phyloP scores from a whole-genome alignment of 305 asterid species.

The Fraxinus ornus region DNA sequence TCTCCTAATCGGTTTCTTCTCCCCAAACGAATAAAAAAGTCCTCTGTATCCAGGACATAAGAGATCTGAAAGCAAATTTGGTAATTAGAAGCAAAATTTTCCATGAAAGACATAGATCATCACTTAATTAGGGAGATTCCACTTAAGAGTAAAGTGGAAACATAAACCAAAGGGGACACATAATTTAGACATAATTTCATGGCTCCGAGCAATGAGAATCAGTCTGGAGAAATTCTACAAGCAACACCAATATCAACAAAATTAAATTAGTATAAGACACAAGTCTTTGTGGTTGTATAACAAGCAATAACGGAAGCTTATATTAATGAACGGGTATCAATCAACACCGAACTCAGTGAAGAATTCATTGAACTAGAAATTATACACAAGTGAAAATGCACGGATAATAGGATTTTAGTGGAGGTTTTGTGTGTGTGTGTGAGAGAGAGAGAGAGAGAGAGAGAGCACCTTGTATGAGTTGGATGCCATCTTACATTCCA shows the following conservation, averaged over 20 bases:
- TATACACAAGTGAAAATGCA: not conserved
- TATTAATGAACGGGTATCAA: not conserved
- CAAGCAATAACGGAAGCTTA: not conserved
- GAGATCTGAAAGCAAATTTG: conserved; percentile 35
- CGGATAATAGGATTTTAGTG: not conserved
- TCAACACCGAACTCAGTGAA: not conserved
- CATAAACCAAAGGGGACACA: not conserved
- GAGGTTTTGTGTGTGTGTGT: not conserved
- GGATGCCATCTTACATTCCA: conserved; percentile 97
- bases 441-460: not conserved
- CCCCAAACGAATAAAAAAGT: conserved; percentile 41
- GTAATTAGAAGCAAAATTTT: not conserved
- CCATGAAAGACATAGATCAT: not conserved
- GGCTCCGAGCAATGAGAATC: not conserved
- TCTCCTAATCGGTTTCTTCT: conserved; percentile 23
- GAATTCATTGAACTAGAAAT: not conserved
- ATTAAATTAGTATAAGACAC: not conserved
- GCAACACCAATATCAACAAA: not conserved
- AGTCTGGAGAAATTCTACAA: not conserved
- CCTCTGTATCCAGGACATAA: conserved; percentile 49
- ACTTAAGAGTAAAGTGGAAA: not conserved
- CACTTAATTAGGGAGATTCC: not conserved
- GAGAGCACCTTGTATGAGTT: conserved; percentile 78
- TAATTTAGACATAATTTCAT: not conserved
- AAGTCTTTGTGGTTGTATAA: not conserved